phyloP scores from a whole-genome alignment of 768 basidiomycete species.

The Mycena indigotica region DNA sequence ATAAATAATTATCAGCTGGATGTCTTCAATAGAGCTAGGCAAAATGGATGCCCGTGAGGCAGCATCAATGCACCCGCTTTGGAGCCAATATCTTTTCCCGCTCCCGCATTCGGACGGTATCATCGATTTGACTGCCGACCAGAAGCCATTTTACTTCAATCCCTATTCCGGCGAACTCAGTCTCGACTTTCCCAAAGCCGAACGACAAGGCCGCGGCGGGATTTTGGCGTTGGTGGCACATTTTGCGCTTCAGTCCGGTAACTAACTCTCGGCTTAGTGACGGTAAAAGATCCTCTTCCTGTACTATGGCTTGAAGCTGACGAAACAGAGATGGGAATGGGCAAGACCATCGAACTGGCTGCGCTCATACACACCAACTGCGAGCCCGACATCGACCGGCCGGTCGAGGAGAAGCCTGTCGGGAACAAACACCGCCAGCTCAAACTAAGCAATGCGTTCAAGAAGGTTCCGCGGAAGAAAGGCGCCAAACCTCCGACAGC shows the following conservation, averaged over 20 bases:
- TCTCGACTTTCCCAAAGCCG: conserved; percentile 79
- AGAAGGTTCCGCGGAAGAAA: conserved; percentile 41
- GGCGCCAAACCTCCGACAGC: conserved; percentile 47
- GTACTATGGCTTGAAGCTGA: conserved; percentile 53
- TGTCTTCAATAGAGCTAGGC: conserved; percentile 84
- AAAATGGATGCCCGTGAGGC: conserved; percentile 68
- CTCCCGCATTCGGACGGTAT: conserved; percentile 52
- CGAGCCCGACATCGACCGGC: conserved; percentile 42
- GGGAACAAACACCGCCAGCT: conserved; percentile 55
- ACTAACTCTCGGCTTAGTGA: conserved; percentile 31
- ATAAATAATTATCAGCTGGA: conserved; percentile 71
- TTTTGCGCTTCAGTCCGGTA: conserved; percentile 1
- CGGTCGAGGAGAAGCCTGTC: conserved; percentile 26
- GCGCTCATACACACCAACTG: conserved; percentile 83
- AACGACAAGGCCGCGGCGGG: conserved; percentile 78
- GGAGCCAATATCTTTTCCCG: conserved; percentile 86
- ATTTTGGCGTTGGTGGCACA: conserved; percentile 75
- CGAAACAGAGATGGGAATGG: conserved; percentile 80
- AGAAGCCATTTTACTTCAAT: conserved; percentile 84
- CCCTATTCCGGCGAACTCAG: conserved; percentile 90
- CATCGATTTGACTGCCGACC: conserved; percentile 82
- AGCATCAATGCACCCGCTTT: conserved; percentile 86
- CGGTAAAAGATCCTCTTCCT: too few relatives aligned
- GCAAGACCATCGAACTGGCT: conserved; percentile 92
- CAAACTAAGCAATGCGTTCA: conserved; percentile 66